Conservation (phyloP, 768 basidiomycete genomes). For the Trametes sanguinea region DNA sequence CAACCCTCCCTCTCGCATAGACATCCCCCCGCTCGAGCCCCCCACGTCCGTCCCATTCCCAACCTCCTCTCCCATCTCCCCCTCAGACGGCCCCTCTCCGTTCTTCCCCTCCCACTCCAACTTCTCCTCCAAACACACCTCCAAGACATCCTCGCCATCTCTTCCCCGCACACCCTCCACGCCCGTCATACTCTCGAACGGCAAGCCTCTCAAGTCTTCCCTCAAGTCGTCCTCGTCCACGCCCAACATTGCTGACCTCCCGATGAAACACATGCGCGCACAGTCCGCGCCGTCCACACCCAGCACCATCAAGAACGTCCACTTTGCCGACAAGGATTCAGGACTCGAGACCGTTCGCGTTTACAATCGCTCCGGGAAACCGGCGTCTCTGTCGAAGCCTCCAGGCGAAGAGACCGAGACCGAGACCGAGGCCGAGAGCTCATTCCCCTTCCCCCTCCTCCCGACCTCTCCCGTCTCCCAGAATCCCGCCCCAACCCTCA, state of each 20-base stretch:
- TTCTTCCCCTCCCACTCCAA: slow-evolving; percentile 22
- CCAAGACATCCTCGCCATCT: slow-evolving; percentile 7
- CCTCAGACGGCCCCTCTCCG: slow-evolving; percentile 24
- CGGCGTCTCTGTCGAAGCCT: slow-evolving; percentile 58
- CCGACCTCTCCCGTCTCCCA: slow-evolving; percentile 22
- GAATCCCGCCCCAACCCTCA: slow-evolving; percentile 10
- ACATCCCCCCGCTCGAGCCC: slow-evolving; percentile 23
- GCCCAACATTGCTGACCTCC: slow-evolving; percentile 46
- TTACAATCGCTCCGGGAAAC: slow-evolving; percentile 69
- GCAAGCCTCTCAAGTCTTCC: slow-evolving; percentile 85
- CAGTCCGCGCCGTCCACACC: slow-evolving; percentile 68
- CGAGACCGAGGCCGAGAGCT: slow-evolving; percentile 40
- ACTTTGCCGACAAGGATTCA: slow-evolving; percentile 70
- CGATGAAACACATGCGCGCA: slow-evolving; percentile 40
- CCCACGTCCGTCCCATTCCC: slow-evolving; percentile 45
- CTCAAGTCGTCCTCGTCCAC: slow-evolving; percentile 67
- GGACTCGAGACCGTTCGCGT: slow-evolving; percentile 62
- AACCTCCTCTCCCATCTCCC: slow-evolving; percentile 35
- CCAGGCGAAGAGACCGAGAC: slow-evolving; percentile 47
- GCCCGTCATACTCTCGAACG: slow-evolving; percentile 62
- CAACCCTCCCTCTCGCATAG: slow-evolving; percentile 25
- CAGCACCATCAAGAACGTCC: slow-evolving; percentile 73
- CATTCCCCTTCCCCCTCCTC: slow-evolving; percentile 26
- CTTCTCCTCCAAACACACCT: slow-evolving; percentile 20
- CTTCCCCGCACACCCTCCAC: slow-evolving; percentile 39